Evolutionary conservation across 2,329 filamentous ascomycete species (phyloP).

Genomic region (Paraphaeosphaeria sporulosa): DNA sequence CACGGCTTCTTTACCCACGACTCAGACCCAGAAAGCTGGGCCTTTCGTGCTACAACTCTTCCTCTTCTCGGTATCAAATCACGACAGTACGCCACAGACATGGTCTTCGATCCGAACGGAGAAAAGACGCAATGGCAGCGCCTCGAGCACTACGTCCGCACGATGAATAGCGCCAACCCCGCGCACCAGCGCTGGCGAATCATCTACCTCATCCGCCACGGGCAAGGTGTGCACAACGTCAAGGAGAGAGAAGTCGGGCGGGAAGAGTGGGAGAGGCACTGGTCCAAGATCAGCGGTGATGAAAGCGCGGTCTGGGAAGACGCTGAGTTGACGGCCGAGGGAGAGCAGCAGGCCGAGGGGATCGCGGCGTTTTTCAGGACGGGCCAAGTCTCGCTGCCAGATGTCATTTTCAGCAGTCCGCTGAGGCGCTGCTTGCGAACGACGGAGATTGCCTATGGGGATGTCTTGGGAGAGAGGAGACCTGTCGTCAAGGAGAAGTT

Average conservation of each 20-base stretch:
- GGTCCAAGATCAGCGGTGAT: constrained; percentile 67
- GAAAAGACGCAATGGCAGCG: constrained; percentile 65
- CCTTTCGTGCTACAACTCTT: constrained; percentile 24
- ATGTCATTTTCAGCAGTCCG: constrained; percentile 69
- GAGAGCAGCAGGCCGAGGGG: constrained; percentile 62
- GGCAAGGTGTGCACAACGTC: constrained; percentile 69
- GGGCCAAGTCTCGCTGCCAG: constrained; percentile 61
- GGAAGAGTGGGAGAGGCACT: constrained; percentile 72
- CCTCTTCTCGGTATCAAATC: constrained; percentile 65
- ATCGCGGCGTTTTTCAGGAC: constrained; percentile 56
- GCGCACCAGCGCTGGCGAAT: constrained; percentile 66
- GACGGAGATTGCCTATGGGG: constrained; percentile 64
- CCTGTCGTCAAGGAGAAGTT: constrained; percentile 68
- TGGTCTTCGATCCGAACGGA: constrained; percentile 43
- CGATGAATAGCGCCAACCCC: constrained; percentile 56
- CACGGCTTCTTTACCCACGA: constrained; percentile 27
- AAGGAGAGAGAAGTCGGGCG: constrained; percentile 70
- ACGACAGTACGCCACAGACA: constrained; percentile 63
- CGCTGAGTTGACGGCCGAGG: constrained; percentile 63
- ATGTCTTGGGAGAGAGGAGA: constrained; percentile 49
- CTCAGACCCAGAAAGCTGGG: constrained; percentile 22
- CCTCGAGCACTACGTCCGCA: constrained; percentile 63
- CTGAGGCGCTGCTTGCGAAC: constrained; percentile 68
- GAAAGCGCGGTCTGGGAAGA: constrained; percentile 67
- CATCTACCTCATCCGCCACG: constrained; percentile 70